Percentiles rank a stretch among this genome's conserved stretches.
These are phyloP conservation scores for Aspergillus diversus DNA, from an alignment of 495 filamentous ascomycete species.

Conservation along the genomic window DNA sequence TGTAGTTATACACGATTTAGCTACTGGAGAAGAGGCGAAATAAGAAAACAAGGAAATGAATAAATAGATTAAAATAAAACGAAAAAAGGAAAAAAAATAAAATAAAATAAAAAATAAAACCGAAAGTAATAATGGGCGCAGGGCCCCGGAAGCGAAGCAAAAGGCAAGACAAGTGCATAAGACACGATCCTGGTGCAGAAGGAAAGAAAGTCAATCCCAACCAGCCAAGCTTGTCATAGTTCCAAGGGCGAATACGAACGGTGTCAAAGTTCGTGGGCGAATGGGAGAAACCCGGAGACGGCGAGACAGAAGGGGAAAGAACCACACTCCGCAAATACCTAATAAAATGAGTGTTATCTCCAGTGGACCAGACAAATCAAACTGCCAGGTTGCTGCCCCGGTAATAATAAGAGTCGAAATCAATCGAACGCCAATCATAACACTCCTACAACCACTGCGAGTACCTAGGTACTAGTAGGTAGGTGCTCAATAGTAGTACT, in stretches of 20 bases:
- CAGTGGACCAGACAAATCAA: not conserved
- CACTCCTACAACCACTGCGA: too few species aligned
- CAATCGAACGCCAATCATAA: too few species aligned
- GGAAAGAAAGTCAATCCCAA: slow-evolving; percentile 1
- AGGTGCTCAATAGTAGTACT: too few species aligned
- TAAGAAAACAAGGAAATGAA: slow-evolving; percentile 15
- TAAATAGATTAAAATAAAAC: slow-evolving; percentile 13
- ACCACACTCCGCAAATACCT: not conserved
- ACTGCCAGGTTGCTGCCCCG: too few species aligned
- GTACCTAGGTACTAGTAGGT: too few species aligned
- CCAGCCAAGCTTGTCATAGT: slow-evolving; percentile 7
- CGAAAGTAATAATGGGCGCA: not conserved
- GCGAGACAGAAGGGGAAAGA: slow-evolving; percentile 6
- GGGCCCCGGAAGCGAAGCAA: not conserved
- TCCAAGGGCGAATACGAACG: not conserved
- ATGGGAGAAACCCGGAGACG: slow-evolving; percentile 7
- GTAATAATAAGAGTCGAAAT: too few species aligned
- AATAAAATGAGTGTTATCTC: not conserved
- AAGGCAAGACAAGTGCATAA: slow-evolving; percentile 9
- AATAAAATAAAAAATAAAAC: not conserved
- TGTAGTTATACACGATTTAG: slow-evolving; percentile 21
- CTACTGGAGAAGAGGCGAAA: slow-evolving; percentile 18
- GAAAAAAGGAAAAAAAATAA: slow-evolving; percentile 8
- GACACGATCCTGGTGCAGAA: slow-evolving; percentile 3
- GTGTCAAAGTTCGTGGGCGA: not conserved